Evolutionary conservation across 257 asterid species (phyloP).

Genomic region (Primulina eburnea): DNA sequence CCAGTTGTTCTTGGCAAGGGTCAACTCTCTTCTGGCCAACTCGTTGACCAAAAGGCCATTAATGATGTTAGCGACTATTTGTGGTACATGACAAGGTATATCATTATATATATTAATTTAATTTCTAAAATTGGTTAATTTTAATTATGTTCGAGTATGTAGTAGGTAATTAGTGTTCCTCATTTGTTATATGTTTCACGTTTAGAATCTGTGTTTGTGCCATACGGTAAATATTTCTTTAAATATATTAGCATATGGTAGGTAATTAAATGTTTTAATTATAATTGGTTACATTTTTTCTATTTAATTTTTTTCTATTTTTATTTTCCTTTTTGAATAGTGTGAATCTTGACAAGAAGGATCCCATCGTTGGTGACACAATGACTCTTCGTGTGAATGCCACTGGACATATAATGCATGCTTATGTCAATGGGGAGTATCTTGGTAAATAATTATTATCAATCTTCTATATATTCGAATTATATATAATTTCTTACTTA

Average conservation of each 20-base stretch:
- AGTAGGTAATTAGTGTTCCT: too few species aligned
- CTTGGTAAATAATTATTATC: slow-evolving; percentile 35
- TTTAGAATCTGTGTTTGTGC: too few species aligned
- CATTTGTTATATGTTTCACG: too few species aligned
- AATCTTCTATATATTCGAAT: neutral
- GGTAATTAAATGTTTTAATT: neutral
- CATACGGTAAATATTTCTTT: too few species aligned
- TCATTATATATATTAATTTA: too few species aligned
- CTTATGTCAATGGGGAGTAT: slow-evolving; percentile 53
- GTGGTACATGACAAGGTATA: slow-evolving; percentile 88
- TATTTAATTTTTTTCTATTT: neutral
- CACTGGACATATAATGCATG: slow-evolving; percentile 59
- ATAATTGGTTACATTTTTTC: neutral
- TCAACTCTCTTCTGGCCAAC: slow-evolving; percentile 24
- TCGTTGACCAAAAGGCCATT: slow-evolving; percentile 46
- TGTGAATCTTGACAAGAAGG: slow-evolving; percentile 36
- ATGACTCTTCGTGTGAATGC: slow-evolving; percentile 50
- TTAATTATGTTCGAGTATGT: too few species aligned
- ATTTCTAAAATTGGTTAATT: neutral
- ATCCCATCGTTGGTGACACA: slow-evolving; percentile 39
- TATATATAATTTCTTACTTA: neutral
- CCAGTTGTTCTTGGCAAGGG: slow-evolving; percentile 40
- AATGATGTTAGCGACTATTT: slow-evolving; percentile 59
- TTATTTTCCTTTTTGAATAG: slow-evolving; percentile 23
- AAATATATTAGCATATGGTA: too few species aligned